Base-by-base conservation (phyloP, 2,329 filamentous ascomycete species). In the Ciborinia camelliae region DNA sequence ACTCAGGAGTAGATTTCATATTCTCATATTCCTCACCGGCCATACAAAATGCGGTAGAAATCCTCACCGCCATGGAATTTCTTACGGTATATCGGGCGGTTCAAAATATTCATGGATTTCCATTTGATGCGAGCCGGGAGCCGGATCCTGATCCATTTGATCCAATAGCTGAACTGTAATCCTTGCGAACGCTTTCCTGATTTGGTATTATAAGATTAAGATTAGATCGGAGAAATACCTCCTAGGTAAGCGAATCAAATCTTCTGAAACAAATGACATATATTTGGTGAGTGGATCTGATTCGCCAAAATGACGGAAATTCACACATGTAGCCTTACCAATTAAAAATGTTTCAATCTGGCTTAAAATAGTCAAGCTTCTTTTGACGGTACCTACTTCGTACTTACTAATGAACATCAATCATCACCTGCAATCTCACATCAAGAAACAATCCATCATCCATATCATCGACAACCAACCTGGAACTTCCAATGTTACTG, bases 151-250 rank as follows among this genome's bases (percentile, higher is more conserved):
- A 9, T 20, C 6, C 20, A 12, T 12, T 51, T 18, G 7, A 4
- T 53, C 30, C 51, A 23, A 39, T 20, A 26, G 32, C 32, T 37
- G n/a, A 37, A 26, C 4, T 15, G 14, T 28, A 48, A 26, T 15
- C 43, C 43, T 12, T 47, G n/a, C 10, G 4, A 1, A 23, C n/a
- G 14, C 23, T 6, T 48, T 26, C 45, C 45, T 5, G n/a, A 54
- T 37, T 10, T n/a, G 35, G 9, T 20, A 39, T 55, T 55, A 41
- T 55, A 41, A 55, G 52, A 55, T 55, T 55, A 55, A 55, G 35
- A 55, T 55, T 41, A n/a, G n/a, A n/a, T n/a, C n/a, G 51, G 32
- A 54, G 14, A 26, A 4, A 37, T 50, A 18, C 23, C 4, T n/a
- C n/a, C n/a, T n/a, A 28, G 23, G 47, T 35, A 54, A 54, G 51